A percentile compares a stretch with the other conserved stretches of the same genome.
Conservation (phyloP, 257 asterid genomes). For the Rubia yunnanensis region DNA sequence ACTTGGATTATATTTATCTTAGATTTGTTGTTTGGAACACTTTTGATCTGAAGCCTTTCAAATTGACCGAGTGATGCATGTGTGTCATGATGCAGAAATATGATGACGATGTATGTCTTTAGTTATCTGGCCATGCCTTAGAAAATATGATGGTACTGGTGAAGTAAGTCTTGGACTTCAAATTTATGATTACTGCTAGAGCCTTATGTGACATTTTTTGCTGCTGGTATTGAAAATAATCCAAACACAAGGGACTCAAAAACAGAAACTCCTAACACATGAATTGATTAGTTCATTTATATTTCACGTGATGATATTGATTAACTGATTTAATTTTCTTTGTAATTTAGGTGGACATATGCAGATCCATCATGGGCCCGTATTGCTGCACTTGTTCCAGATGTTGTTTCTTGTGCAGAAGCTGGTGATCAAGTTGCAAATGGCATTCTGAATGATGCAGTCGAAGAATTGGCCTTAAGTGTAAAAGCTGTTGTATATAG, state of each 20-base stretch:
- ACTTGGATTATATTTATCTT: not conserved
- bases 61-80: not conserved
- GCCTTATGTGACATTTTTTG: not conserved
- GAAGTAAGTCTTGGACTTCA: not conserved
- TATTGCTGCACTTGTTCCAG: constrained; percentile 91
- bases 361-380: constrained; percentile 99
- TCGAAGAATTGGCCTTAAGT: constrained; percentile 66
- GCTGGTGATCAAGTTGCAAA: constrained; percentile 79
- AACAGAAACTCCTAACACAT: not conserved
- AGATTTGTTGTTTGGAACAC: not conserved
- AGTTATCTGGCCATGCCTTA: not conserved
- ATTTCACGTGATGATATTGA: not conserved
- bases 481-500: constrained; percentile 86
- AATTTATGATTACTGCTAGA: not conserved
- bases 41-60: not conserved
- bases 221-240: not conserved
- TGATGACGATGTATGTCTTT: not conserved
- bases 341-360: constrained; percentile 96
- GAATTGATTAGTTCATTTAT: not conserved
- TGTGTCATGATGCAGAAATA: no score
- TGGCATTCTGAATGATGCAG: constrained; percentile 66
- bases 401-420: constrained; percentile 87
- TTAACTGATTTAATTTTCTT: constrained; percentile 37
- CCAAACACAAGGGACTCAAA: not conserved
- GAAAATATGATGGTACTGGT: not conserved